phyloP scores from a whole-genome alignment of 1,139 yeast genomes.

The Taphrina deformans region DNA sequence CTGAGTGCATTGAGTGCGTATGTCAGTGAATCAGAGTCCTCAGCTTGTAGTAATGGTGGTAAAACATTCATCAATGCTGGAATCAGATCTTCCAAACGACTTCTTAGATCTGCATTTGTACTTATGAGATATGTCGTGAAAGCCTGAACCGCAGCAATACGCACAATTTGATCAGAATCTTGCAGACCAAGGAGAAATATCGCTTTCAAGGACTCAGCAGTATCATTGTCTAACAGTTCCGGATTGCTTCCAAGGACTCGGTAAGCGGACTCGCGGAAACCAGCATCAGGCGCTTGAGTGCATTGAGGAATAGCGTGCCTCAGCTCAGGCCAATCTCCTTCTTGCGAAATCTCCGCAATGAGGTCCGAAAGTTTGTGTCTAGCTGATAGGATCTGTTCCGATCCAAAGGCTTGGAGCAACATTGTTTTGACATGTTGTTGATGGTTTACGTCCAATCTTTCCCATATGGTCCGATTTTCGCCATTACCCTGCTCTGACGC shows the following conservation, averaged over 20 bases:
- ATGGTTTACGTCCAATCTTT: constrained; percentile 62
- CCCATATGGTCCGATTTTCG: constrained; percentile 51
- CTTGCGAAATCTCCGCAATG: constrained; percentile 76
- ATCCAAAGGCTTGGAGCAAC: constrained; percentile 69
- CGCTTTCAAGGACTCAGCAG: constrained; percentile 61
- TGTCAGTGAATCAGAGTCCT: constrained; percentile 78
- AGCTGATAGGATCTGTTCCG: constrained; percentile 66
- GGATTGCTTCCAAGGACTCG: constrained; percentile 87
- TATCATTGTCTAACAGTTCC: constrained; percentile 63
- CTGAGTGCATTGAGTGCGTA: constrained; percentile 85
- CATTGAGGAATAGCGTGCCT: constrained; percentile 37
- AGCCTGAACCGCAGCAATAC: constrained; percentile 89
- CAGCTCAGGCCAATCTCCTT: constrained; percentile 41
- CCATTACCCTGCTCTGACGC: constrained; percentile 58
- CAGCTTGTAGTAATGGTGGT: constrained; percentile 76
- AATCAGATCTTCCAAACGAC: constrained; percentile 67
- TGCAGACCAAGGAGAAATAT: constrained; percentile 77
- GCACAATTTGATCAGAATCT: constrained; percentile 75
- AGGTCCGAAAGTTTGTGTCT: constrained; percentile 94
- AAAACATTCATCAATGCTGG: constrained; percentile 83
- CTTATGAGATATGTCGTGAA: constrained; percentile 86
- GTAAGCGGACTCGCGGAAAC: constrained; percentile 84
- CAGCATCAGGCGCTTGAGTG: constrained; percentile 55
- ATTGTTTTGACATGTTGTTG: constrained; percentile 63
- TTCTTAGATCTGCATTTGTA: constrained; percentile 77